These are phyloP conservation scores for Citrullus colocynthis DNA, from an alignment of 306 rosid species.

Conservation along the genomic window DNA sequence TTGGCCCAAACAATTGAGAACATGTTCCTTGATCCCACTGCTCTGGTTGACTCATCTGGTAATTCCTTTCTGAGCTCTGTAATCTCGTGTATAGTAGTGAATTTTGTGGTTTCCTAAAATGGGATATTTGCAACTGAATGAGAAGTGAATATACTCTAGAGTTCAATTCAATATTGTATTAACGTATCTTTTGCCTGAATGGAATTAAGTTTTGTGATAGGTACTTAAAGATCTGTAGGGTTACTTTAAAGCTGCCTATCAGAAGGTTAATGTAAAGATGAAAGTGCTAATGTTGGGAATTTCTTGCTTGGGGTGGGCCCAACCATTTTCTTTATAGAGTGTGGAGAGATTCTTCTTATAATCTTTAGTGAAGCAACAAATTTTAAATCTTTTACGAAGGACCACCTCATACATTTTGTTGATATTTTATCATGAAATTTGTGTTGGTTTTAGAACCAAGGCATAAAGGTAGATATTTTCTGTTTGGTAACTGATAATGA, in stretches of 20 bases:
- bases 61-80: slow-evolving; percentile 6
- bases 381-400: background rate
- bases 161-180: background rate
- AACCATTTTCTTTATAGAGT: background rate
- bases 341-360: background rate
- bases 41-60: slow-evolving; percentile 38
- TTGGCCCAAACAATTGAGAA: slow-evolving; percentile 57
- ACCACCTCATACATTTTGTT: background rate
- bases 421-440: background rate
- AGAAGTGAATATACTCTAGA: background rate
- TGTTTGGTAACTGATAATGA: background rate
- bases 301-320: no score
- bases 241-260: background rate
- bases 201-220: background rate
- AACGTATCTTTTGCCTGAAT: background rate
- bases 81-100: background rate
- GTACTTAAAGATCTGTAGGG: background rate
- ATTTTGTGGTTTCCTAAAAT: background rate
- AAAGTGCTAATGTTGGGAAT: background rate
- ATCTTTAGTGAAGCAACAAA: background rate
- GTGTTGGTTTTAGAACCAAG: background rate
- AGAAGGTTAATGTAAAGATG: background rate
- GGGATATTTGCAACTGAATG: background rate
- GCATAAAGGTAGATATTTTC: background rate
- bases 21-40: slow-evolving; percentile 57